Percentiles rank a stretch among this genome's conserved stretches.
phyloP scores from a whole-genome alignment of 2,329 filamentous ascomycete genomes.

The Fusarium hostae region DNA sequence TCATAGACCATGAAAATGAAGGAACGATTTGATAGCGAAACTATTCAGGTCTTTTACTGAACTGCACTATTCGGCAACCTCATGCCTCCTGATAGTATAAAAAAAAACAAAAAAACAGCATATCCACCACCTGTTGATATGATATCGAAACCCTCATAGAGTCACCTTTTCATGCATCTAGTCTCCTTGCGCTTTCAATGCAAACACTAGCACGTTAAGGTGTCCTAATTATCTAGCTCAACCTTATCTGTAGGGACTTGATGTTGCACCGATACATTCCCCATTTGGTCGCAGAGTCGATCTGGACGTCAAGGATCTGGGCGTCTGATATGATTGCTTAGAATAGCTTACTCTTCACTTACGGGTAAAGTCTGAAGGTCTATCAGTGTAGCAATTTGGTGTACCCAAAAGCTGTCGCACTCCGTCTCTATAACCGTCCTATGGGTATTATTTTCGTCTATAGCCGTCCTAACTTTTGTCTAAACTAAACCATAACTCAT shows the following conservation, averaged over 20 bases:
- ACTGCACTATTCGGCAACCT: neutral
- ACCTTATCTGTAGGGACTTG: neutral
- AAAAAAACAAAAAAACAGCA: neutral
- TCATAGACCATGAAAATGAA: neutral
- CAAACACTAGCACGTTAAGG: slow-evolving; percentile 4
- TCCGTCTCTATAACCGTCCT: neutral
- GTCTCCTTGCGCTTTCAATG: neutral
- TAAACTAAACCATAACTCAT: slow-evolving; percentile 13
- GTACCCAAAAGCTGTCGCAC: neutral
- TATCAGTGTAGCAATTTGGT: neutral
- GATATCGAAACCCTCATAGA: neutral
- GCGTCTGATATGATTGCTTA: neutral
- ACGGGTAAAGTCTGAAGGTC: neutral
- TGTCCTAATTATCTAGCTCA: neutral
- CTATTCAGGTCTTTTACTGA: neutral
- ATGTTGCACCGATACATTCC: slow-evolving; percentile 4
- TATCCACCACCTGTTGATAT: neutral
- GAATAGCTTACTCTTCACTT: neutral
- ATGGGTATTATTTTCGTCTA: slow-evolving; percentile 38
- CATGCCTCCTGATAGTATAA: neutral
- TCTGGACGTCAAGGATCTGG: neutral
- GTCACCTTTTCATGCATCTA: too few species aligned
- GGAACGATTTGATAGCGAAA: neutral
- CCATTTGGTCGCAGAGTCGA: neutral
- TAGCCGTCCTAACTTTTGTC: slow-evolving; percentile 10